Percentiles rank a stretch among this genome's conserved stretches.
These are phyloP conservation scores for Scedosporium dehoogii DNA, from an alignment of 2,329 filamentous ascomycete genomes.

Conservation along the genomic window DNA sequence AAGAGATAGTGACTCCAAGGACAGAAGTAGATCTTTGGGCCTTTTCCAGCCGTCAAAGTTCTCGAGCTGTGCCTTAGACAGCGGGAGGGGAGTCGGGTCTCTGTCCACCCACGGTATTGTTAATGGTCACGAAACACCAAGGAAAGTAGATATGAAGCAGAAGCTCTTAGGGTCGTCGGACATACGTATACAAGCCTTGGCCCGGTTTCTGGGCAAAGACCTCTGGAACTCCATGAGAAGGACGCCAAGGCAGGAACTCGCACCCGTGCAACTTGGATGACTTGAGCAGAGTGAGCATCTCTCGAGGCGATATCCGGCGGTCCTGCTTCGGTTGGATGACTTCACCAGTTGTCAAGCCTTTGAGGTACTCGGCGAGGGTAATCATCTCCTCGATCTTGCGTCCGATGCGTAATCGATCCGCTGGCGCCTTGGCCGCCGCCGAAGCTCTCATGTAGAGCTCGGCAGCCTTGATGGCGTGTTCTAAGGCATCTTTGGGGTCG, in stretches of 20 bases:
- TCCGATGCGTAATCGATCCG: constrained; percentile 57
- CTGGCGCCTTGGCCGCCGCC: constrained; percentile 45
- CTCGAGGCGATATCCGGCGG: constrained; percentile 54
- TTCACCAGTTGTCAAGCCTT: constrained; percentile 28
- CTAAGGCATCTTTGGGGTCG: constrained; percentile 49
- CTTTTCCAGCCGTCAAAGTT: constrained; percentile 82
- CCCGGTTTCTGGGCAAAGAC: constrained; percentile 50
- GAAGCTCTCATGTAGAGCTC: constrained; percentile 76
- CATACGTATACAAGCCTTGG: constrained; percentile 54
- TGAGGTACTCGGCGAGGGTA: constrained; percentile 65
- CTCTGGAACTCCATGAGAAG: constrained; percentile 42
- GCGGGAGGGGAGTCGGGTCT: constrained; percentile 57
- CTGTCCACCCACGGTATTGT: constrained; percentile 35
- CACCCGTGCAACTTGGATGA: constrained; percentile 74
- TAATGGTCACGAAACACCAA: constrained; percentile 13
- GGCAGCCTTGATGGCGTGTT: constrained; percentile 64
- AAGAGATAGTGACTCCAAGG: constrained; percentile 22
- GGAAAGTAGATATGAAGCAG: background rate
- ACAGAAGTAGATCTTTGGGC: constrained; percentile 55
- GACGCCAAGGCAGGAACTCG: constrained; percentile 75
- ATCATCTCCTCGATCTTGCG: constrained; percentile 62
- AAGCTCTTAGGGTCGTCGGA: constrained; percentile 8
- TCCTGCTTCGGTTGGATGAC: constrained; percentile 28
- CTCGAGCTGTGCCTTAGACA: constrained; percentile 64
- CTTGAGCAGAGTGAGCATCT: constrained; percentile 67